A percentile compares a stretch with the other conserved stretches of the same genome.
Conservation (phyloP, 1,284 basidiomycete genomes). For the Leccinum subrobustum region DNA sequence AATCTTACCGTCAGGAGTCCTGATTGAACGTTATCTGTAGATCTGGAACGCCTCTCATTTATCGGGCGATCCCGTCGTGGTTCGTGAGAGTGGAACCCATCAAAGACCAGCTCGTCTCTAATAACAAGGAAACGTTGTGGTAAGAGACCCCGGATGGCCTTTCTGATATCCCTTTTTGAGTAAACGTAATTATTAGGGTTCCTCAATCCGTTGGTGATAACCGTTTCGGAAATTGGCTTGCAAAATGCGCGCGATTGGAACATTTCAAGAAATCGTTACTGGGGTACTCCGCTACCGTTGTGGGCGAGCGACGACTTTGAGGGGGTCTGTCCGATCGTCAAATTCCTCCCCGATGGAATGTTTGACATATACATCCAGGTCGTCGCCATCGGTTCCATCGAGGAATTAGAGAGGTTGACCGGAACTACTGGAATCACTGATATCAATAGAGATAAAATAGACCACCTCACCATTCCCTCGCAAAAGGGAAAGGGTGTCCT, state of each 20-base stretch:
- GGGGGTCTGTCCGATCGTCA: slow-evolving; percentile 42
- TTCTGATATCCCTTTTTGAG: background rate
- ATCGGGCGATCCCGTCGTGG: slow-evolving; percentile 71
- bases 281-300: slow-evolving; percentile 97
- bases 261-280: slow-evolving; percentile 96
- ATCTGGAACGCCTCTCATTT: slow-evolving; percentile 94
- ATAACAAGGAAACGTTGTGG: slow-evolving; percentile 94
- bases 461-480: too few relatives aligned
- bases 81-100: slow-evolving; percentile 71
- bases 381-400: slow-evolving; percentile 86
- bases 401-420: slow-evolving; percentile 53
- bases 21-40: slow-evolving; percentile 32
- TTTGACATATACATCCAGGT: slow-evolving; percentile 49
- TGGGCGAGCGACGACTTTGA: slow-evolving; percentile 95
- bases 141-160: slow-evolving; percentile 32
- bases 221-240: slow-evolving; percentile 96
- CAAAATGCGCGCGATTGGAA: slow-evolving; percentile 98
- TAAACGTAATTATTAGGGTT: slow-evolving; percentile 55
- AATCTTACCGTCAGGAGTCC: background rate
- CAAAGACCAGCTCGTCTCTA: slow-evolving; percentile 83
- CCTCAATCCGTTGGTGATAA: slow-evolving; percentile 89
- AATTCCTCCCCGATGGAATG: background rate
- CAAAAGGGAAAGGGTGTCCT: too few relatives aligned
- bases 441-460: too few relatives aligned
- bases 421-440: too few relatives aligned